A percentile compares a stretch with the other conserved stretches of the same genome.
These are phyloP conservation scores for Grigorovia yakushimaensis DNA, from an alignment of 805 yeast genomes.

Conservation along the genomic window DNA sequence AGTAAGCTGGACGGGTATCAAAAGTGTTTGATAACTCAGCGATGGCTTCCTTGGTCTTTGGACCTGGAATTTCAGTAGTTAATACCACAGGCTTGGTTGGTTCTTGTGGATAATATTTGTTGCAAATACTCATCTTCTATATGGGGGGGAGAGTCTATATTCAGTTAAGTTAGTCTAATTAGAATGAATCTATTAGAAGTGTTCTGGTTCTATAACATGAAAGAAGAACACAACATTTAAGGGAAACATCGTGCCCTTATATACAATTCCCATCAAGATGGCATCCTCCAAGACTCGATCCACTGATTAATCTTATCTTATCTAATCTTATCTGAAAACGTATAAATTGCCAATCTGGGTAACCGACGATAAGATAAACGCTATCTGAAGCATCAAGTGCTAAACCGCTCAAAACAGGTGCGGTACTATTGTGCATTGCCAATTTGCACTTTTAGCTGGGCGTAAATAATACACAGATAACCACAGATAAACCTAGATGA, in stretches of 20 bases:
- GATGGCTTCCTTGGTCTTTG: conserved; percentile 46
- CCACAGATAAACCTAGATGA: no score
- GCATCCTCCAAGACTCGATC: background rate
- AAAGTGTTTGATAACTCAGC: conserved; percentile 45
- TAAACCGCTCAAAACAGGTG: no score
- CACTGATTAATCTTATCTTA: background rate
- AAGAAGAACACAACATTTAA: background rate
- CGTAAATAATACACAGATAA: no score
- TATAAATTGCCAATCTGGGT: background rate
- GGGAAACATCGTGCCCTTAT: background rate
- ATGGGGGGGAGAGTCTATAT: no score
- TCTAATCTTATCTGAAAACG: background rate
- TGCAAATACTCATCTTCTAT: conserved; percentile 30
- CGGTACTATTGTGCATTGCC: no score
- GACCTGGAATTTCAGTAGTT: conserved; percentile 67
- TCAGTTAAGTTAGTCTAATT: no score
- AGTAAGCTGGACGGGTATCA: conserved; percentile 55
- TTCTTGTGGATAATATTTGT: conserved; percentile 65
- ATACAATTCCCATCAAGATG: background rate
- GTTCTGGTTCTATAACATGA: no score
- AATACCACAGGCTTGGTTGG: conserved; percentile 59
- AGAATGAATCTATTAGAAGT: no score
- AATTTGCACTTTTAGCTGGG: no score
- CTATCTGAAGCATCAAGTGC: no score
- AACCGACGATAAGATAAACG: background rate